Evolutionary conservation across 2,329 filamentous ascomycete genomes (phyloP), one percentile per base, ranked within the genome.

Genomic region (Xylariaceae sp.): DNA sequence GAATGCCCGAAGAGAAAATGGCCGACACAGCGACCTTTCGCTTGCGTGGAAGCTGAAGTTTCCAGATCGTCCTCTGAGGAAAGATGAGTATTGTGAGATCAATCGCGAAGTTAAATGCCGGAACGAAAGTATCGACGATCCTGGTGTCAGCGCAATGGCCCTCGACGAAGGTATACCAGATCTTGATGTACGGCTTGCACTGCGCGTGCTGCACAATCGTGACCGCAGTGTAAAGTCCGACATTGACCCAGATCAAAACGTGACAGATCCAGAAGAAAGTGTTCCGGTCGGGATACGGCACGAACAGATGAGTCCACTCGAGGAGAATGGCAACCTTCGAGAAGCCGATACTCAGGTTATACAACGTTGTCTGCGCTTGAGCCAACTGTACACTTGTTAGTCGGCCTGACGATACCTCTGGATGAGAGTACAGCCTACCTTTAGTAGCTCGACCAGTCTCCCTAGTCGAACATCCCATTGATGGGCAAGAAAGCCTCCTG

Each of bases 61-160:
- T 45, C 43, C 43, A 45, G 4, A 45, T 45, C 10, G 43, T 45
- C 22, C 36, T 45, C 36, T 45, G 43, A n/a, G 32, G 43, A 19
- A 45, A 45, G 11, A 45, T 39, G 2, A 45, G 14, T 31, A 45
- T 45, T 12, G n/a, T 19, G 27, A 45, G 43, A 22, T 45, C 43
- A 17, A 45, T 45, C 30, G 39, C 36, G n/a, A 39, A 39, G n/a
- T 45, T 45, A 18, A 45, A 45, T 19, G 43, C 36, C 6, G 43
- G 43, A 38, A 39, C 43, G 15, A 45, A 45, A n/a, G 43, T 45
- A 31, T 45, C 32, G 30, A 45, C 35, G 43, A 45, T 45, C 35
- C 36, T 39, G 19, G 43, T 30, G 11, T 45, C 36, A 18, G 39
- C 3, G 36, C 43, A 45, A 31, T 45, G 43, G 15, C 43, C 43